Evolutionary conservation across 192 early-diverging fungal genomes (phyloP), one percentile per base, ranked within the genome.

Genomic region (Coemansia sp.): DNA sequence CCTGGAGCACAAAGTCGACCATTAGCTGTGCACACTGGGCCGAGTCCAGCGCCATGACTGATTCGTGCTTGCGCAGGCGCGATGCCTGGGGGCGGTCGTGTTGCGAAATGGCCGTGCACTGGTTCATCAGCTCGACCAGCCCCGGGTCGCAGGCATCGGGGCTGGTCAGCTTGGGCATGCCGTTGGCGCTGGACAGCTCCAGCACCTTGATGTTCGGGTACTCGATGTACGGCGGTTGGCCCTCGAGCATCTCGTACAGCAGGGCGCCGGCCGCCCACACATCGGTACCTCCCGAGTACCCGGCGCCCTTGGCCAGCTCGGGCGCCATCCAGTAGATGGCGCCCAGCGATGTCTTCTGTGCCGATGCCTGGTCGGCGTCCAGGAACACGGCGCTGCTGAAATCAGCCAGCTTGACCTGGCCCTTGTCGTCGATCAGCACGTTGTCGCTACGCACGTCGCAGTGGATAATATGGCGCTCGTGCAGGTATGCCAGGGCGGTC

Each of bases 401-500:
- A 33, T 78, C 71, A 0, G 76, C 79, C 56, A 87, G 77, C 61
- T 86, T 88, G 30, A 86, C 82, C 49, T 78, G 69, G 13, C 86
- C 86, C 10, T 68, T 55, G 37, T 66, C 54, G 43, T 64, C 64
- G 23, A 78, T 63, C 33, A 78, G 54, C 23, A 78, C 51, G 30
- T 78, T 75, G 72, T 78, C 76, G 51, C 71, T 75, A 42, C 71
- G 66, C 35, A 78, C 54, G 31, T 78, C 76, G 40, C 76, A 67
- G 54, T 78, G 76, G 29, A 78, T 36, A 27, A 69, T 69, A 21
- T 60, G 54, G 14, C 65, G 56, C 44, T 61, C 57, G 41, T 77
- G 75, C 51, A 77, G 34, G 39, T 77, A 77, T 4, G 67, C 67
- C 64, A 77, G 57, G 19, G 67, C 75, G 4, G 56, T 59, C 49